Evolutionary conservation across 805 yeast species (phyloP).

Genomic region (Monosporozyma solicola): DNA sequence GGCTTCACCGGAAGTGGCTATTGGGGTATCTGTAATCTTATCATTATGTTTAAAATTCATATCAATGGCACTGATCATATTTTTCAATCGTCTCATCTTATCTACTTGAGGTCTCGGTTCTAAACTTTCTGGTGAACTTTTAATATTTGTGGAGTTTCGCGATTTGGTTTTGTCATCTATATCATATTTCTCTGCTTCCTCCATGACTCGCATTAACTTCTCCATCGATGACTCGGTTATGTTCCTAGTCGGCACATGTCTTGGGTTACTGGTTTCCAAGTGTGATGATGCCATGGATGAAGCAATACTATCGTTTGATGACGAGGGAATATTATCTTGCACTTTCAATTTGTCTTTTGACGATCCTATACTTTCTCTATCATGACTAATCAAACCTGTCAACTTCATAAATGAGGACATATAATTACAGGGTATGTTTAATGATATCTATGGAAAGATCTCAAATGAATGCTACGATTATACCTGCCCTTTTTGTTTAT

Average conservation of each 20-base stretch:
- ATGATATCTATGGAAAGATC: background rate
- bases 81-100: constrained; percentile 16
- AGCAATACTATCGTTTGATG: background rate
- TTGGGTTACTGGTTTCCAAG: background rate
- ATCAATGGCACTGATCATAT: constrained; percentile 19
- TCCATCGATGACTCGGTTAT: background rate
- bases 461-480: background rate
- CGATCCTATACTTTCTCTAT: background rate
- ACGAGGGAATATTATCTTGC: background rate
- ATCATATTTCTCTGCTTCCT: constrained; percentile 3
- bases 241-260: background rate
- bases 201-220: background rate
- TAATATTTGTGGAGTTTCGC: background rate
- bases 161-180: background rate
- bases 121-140: background rate
- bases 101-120: background rate
- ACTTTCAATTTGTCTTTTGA: background rate
- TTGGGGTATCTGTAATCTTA: background rate
- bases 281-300: background rate
- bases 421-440: background rate
- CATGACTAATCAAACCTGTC: background rate
- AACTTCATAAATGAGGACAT: background rate
- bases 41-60: constrained; percentile 8
- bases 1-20: background rate
- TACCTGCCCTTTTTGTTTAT: background rate